Base-by-base conservation (phyloP, 108 stramenopile genomes). In the Nitzschia inconspicua region DNA sequence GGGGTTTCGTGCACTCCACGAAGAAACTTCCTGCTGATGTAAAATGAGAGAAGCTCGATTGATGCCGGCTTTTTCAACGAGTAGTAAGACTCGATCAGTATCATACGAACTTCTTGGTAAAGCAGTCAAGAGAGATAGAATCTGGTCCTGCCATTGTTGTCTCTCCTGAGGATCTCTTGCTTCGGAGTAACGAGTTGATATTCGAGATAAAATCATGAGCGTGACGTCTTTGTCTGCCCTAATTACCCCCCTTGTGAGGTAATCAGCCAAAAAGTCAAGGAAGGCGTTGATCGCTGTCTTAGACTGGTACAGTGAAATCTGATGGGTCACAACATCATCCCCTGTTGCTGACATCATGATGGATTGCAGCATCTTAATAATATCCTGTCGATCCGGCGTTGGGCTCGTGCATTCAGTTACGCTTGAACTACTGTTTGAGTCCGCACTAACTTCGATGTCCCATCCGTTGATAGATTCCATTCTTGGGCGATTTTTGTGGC, bases 221-320 rank as follows among this genome's bases (percentile, higher is more conserved):
- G 82, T 76, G 29, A 91, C 67, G 44, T 54, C 43, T 39, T 72
- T 72, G 37, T 85, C 70, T n/a, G 76, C 82, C 14, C 65, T 40
- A n/a, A 95, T 63, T 24, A 75, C 60, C 5, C 86, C 78, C 39
- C 68, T 65, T 70, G 80, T 61, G 3, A 95, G 57, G 41, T 93
- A 93, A 47, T 82, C 84, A 5, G 89, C 85, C 52, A 91, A 49
- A 44, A 93, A 93, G 53, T 89, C 91, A n/a, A 91, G 56, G 56
- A 88, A 84, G 0, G 68, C 70, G 56, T 76, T 52, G n/a, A 78
- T 66, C 18, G 75, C 79, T 7, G 39, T 48, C 27, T 28, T 48
- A 4, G 79, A 63, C 32, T 56, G 50, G 29, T 44, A 27, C 11
- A 68, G 32, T 20, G 48, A 36, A n/a, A 51, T 50, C 29, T 62